phyloP scores from a whole-genome alignment of 2,329 filamentous ascomycete species.

The Ploettnerulaceae sp. region DNA sequence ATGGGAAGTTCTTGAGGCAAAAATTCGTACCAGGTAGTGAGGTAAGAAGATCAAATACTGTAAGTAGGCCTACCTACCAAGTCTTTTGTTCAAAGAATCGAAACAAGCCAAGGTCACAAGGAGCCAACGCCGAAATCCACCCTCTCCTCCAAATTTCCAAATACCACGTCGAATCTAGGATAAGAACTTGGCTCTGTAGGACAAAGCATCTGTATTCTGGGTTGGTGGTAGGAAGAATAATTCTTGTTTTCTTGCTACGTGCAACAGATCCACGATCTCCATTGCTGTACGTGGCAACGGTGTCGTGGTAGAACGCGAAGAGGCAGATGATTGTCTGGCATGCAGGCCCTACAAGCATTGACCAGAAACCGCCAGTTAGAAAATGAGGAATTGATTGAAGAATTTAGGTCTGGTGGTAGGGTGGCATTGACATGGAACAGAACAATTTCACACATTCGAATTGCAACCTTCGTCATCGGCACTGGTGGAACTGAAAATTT shows the following conservation, averaged over 20 bases:
- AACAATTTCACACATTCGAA: too few relatives aligned
- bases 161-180: background rate
- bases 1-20: too few relatives aligned
- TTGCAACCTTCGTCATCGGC: too few relatives aligned
- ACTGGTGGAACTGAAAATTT: too few relatives aligned
- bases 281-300: too few relatives aligned
- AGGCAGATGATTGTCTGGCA: background rate
- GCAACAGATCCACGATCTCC: conserved; percentile 3
- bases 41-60: too few relatives aligned
- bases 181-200: background rate
- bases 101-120: conserved; percentile 6
- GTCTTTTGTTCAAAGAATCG: background rate
- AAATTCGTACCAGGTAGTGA: too few relatives aligned
- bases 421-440: too few relatives aligned
- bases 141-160: background rate
- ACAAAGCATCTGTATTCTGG: too few relatives aligned
- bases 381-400: background rate
- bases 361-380: background rate
- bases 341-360: background rate
- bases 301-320: background rate
- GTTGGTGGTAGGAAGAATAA: too few relatives aligned
- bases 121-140: conserved; percentile 2
- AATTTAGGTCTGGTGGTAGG: too few relatives aligned
- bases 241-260: background rate
- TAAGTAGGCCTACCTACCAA: too few relatives aligned